These are phyloP conservation scores for Pseudogymnoascus sp. DNA, from an alignment of 2,329 filamentous ascomycete genomes.

Conservation along the genomic window DNA sequence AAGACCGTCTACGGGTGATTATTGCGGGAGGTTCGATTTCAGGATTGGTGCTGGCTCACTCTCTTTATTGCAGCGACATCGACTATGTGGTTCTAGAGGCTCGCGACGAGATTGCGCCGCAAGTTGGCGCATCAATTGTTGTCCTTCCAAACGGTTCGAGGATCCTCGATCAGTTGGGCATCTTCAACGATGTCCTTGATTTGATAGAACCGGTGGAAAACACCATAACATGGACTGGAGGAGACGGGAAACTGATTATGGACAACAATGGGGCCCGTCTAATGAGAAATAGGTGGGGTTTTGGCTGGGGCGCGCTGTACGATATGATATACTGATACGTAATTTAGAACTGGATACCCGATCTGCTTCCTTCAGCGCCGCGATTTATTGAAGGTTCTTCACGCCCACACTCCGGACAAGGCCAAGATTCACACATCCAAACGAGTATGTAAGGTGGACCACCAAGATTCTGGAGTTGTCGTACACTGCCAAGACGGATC, in stretches of 20 bases:
- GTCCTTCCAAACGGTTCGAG: conserved; percentile 35
- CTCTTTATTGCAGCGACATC: conserved; percentile 37
- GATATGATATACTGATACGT: background rate
- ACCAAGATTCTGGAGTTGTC: conserved; percentile 14
- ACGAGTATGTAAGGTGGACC: conserved; percentile 16
- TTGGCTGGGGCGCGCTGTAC: background rate
- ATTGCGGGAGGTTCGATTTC: conserved; percentile 42
- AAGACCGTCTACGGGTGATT: conserved; percentile 28
- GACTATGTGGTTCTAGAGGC: conserved; percentile 43
- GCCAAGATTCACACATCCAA: conserved; percentile 16
- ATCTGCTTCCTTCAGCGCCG: conserved; percentile 12
- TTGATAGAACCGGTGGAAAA: background rate
- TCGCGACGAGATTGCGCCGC: conserved; percentile 34
- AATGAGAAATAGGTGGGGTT: conserved; percentile 9
- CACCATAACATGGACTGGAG: conserved; percentile 1
- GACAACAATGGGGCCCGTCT: conserved; percentile 17
- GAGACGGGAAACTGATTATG: conserved; percentile 19
- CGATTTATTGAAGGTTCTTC: conserved; percentile 18
- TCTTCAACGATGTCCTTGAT: conserved; percentile 21
- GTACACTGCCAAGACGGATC: conserved; percentile 21
- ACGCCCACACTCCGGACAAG: conserved; percentile 20
- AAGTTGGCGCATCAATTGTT: conserved; percentile 40
- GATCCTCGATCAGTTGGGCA: conserved; percentile 43
- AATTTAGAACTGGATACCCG: conserved; percentile 20
- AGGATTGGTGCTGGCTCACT: conserved; percentile 38